Evolutionary conservation across 2,329 filamentous ascomycete species (phyloP).

Genomic region (Malbranchea zuffiana): DNA sequence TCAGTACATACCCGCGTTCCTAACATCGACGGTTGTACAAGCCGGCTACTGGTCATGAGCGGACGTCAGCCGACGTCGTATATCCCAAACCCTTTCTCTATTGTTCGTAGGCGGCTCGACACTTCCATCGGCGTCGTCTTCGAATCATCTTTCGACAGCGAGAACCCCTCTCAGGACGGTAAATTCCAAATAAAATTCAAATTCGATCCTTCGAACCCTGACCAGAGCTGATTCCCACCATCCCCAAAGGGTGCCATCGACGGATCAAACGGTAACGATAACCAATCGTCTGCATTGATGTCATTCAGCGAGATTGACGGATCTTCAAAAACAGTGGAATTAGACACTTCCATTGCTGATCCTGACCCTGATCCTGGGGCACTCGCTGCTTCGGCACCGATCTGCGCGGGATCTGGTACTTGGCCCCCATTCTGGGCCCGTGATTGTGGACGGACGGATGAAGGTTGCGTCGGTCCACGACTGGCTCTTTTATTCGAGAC

Average conservation of each 20-base stretch:
- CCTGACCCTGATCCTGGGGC: too few species aligned
- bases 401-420: neutral
- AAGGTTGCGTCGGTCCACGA: conserved; percentile 19
- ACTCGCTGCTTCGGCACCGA: conserved; percentile 1
- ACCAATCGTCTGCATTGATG: conserved; percentile 29
- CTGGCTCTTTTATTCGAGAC: conserved; percentile 24
- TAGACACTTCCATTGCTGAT: conserved; percentile 8
- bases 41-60: too few species aligned
- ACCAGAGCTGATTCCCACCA: conserved; percentile 27
- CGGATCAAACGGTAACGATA: conserved; percentile 34
- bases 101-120: too few species aligned
- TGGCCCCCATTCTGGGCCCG: conserved; percentile 17
- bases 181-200: conserved; percentile 37
- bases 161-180: conserved; percentile 21
- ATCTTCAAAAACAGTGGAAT: conserved; percentile 10
- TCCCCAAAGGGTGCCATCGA: conserved; percentile 36
- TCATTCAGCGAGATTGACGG: conserved; percentile 12
- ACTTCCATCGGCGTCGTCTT: too few species aligned
- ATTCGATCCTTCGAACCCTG: conserved; percentile 30
- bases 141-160: too few species aligned
- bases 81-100: too few species aligned
- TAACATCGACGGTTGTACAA: too few species aligned
- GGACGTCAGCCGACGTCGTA: too few species aligned
- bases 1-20: too few species aligned
- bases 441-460: conserved; percentile 22